Base-by-base conservation (phyloP, 139 green algal species). In the Micractinium sp. region DNA sequence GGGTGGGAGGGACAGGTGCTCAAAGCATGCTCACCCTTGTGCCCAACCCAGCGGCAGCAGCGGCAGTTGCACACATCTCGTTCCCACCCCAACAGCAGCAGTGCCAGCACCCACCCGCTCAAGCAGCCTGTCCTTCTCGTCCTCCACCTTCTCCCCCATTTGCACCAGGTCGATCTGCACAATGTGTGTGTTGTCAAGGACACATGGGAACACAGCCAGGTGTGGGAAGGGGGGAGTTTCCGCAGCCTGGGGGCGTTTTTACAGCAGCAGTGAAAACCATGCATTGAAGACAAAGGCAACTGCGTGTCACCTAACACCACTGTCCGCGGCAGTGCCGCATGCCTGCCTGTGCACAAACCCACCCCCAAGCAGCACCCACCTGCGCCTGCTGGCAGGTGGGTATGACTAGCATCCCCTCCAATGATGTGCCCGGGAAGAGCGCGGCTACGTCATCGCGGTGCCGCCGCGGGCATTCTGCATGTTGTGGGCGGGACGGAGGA, bases 81-180 rank as follows among this genome's bases (percentile, higher is more conserved):
- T n/a, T n/a, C n/a, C 47, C 5, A 9, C 5, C 47, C 7, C 47
- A 56, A 9, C 47, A 56, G 47, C 47, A 56, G 47, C 47, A 56
- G 47, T 56, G 47, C 9, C 2, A 23, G 23, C 5, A 9, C 90
- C 78, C 88, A 97, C 95, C 89, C 90, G 83, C 69, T 98, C 96
- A 16, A 98, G 88, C 27, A 98, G 90, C 12, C 92, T 69, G 85
- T 99, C 97, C 89, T 98, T 99, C 89, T 99, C 97, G 0, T 90
- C 29, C 66, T 99, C 97, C 36, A 98, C 91, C 12, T 92, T 81
- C 38, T 98, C 94, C 12, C 97, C 97, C 12, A 92, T 95, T 33
- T 92, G 91, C 20, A 98, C 95, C 9, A 99, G 92, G 89, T 99
- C 97, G n/a, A 97, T 53, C 82, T 87, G 82, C 82, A 19, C 36